phyloP scores from a whole-genome alignment of 345 rosid species.

The Citrus australasica region DNA sequence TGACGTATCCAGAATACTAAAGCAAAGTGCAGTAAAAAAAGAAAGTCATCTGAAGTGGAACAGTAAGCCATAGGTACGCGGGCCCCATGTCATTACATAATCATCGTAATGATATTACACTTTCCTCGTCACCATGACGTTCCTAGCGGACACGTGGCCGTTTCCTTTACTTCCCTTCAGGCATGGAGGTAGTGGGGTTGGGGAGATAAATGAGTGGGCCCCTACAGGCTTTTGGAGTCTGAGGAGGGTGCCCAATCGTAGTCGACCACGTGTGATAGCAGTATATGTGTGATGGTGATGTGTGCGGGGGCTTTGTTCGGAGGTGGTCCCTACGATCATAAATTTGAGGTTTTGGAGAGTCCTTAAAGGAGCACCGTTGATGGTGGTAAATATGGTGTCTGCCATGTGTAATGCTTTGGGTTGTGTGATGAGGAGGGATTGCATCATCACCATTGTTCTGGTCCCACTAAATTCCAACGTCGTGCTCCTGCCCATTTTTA shows the following conservation, averaged over 20 bases:
- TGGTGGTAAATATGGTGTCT: slow-evolving; percentile 31
- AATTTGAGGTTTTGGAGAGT: neutral
- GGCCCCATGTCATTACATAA: slow-evolving; percentile 23
- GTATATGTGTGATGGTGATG: neutral
- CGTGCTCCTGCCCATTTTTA: neutral
- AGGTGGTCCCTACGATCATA: slow-evolving; percentile 17
- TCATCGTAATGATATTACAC: slow-evolving; percentile 23
- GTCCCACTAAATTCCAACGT: neutral
- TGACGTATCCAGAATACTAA: slow-evolving; percentile 15
- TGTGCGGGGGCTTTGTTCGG: neutral
- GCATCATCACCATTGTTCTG: neutral
- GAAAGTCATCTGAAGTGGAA: slow-evolving; percentile 12
- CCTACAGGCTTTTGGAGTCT: neutral
- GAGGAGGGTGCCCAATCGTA: neutral
- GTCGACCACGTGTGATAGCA: neutral
- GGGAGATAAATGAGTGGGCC: neutral
- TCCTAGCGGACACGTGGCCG: slow-evolving; percentile 30
- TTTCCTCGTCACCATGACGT: slow-evolving; percentile 41
- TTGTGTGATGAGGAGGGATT: slow-evolving; percentile 4
- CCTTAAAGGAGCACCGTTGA: slow-evolving; percentile 25
- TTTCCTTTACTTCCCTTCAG: slow-evolving; percentile 27
- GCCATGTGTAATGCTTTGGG: slow-evolving; percentile 18
- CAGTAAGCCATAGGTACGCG: neutral
- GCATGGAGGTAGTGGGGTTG: slow-evolving; percentile 32
- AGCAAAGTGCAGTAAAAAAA: neutral